Evolutionary conservation across 352 stramenopile genomes (phyloP), one percentile per base, ranked within the genome.

Genomic region (Pythium biforme): DNA sequence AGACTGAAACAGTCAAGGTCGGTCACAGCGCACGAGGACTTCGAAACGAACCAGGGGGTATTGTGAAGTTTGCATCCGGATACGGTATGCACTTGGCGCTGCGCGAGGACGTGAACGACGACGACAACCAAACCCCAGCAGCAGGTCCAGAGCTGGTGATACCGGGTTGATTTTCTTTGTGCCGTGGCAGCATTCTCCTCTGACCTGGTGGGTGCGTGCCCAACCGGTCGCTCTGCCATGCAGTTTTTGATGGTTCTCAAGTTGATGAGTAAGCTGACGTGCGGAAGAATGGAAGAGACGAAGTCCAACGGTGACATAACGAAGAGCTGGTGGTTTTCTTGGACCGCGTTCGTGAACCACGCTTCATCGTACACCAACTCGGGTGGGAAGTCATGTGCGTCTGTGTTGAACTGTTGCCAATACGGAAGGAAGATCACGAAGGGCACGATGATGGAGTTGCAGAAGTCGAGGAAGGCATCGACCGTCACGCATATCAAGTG

Each of bases 391-490:
- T 27, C 49, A n/a, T 55, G n/a, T 10, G 26, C 43, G 2, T 29
- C 26, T n/a, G 33, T 5, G 29, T 69, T 17, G 11, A 57, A 64
- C 0, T 14, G 27, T 20, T 15, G 9, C 33, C 43, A 54, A 39
- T 64, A 64, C 5, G 62, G 62, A 3, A 37, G 5, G 29, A 69
- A 57, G 2, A 69, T 43, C 10, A 19, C 31, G 2, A 69, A 15
- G 14, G 62, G 62, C 8, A 69, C 31, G 19, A 64, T 20, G 0
- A 57, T 41, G 2, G 62, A 33, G 33, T 50, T 53, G 40, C 41
- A 57, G 41, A 69, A 69, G 20, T 69, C 62, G 2, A 69, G 41
- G 4, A 60, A 6, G 2, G 23, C 22, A n/a, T 69, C 62, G 4
- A 34, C 17, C 12, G 33, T 39, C 9, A 69, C 26, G 17, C 48